Evolutionary conservation across 1,284 basidiomycete genomes (phyloP).

Genomic region (Ganoderma multipileum): DNA sequence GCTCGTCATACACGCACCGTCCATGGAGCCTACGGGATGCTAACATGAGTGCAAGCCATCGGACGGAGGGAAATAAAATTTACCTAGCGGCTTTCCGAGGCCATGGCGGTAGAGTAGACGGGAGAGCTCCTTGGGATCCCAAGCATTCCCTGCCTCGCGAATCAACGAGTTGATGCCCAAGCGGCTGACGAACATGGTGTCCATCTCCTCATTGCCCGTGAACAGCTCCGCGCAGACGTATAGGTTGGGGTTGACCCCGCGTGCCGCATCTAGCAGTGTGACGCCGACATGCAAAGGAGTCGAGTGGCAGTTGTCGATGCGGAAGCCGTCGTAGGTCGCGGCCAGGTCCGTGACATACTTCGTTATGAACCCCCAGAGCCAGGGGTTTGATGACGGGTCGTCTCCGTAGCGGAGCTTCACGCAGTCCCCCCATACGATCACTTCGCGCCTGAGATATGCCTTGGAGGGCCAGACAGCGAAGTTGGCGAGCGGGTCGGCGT

Average conservation of each 20-base stretch:
- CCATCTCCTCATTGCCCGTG: constrained; percentile 95
- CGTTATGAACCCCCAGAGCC: constrained; percentile 96
- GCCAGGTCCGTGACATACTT: constrained; percentile 85
- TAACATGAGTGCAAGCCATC: not conserved
- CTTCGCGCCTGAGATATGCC: constrained; percentile 93
- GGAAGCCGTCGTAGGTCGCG: constrained; percentile 89
- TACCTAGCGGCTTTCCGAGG: constrained; percentile 89
- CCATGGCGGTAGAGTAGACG: constrained; percentile 88
- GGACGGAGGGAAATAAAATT: constrained; percentile 31
- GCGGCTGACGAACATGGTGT: constrained; percentile 88
- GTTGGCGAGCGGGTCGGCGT: constrained; percentile 92
- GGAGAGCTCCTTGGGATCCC: constrained; percentile 88
- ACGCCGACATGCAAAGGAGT: constrained; percentile 96
- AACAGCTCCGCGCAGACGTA: constrained; percentile 98
- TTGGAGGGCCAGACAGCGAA: constrained; percentile 97
- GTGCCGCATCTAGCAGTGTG: constrained; percentile 89
- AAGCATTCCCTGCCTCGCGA: constrained; percentile 90
- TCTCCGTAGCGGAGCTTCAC: constrained; percentile 96
- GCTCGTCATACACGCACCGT: constrained; percentile 81
- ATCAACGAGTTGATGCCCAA: constrained; percentile 93
- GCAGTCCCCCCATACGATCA: constrained; percentile 98
- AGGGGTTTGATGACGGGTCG: constrained; percentile 84
- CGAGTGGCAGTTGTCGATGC: constrained; percentile 98
- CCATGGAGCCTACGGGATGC: constrained; percentile 80
- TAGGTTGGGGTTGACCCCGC: constrained; percentile 88